A percentile compares a stretch with the other conserved stretches of the same genome.
phyloP scores from a whole-genome alignment of 73 alveolate species.

The Paramecium tetraurelia region DNA sequence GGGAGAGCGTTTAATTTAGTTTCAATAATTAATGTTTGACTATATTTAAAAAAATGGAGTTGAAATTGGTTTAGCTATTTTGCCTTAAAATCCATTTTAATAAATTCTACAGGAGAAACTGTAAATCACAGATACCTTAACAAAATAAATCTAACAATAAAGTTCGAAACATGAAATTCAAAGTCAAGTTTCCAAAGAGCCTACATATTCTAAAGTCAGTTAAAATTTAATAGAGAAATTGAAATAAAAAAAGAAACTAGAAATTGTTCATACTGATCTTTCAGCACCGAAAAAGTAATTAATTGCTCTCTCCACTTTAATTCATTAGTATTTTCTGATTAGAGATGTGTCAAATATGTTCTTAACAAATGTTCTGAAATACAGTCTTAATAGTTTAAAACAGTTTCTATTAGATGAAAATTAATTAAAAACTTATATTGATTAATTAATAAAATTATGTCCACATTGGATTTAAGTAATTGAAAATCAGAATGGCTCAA shows the following conservation, averaged over 20 bases:
- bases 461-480: constrained; percentile 14
- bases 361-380: background rate
- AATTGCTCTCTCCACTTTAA: background rate
- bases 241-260: background rate
- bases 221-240: background rate
- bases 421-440: background rate
- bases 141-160: background rate
- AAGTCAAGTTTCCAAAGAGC: background rate
- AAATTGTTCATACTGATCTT: background rate
- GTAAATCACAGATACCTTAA: background rate
- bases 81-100: background rate
- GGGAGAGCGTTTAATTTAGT: background rate
- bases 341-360: constrained; percentile 35
- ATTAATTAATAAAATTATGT: background rate
- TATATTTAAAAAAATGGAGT: constrained; percentile 6
- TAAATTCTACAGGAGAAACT: background rate
- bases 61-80: background rate
- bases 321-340: background rate
- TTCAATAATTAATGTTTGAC: background rate
- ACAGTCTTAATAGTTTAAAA: background rate
- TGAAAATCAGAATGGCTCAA: background rate
- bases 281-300: background rate
- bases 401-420: background rate
- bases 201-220: constrained; percentile 3
- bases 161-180: background rate